Base-by-base conservation (phyloP, 78 protist genomes). In the Corallochytrium limacisporum region DNA sequence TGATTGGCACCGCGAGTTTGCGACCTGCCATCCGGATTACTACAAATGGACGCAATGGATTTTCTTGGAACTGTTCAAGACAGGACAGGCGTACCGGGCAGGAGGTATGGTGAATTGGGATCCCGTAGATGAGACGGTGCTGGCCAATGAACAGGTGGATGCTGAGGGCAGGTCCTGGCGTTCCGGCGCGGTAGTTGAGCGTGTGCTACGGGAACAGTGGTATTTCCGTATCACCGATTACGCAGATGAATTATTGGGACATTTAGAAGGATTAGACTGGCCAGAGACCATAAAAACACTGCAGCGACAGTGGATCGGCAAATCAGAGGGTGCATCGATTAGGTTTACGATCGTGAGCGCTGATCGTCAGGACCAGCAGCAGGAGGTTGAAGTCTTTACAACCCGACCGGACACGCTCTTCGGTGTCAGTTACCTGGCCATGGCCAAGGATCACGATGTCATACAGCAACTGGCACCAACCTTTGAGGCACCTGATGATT, bases 1-100 rank as follows among this genome's bases (percentile, higher is more conserved):
- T 26, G 84, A 82, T 47, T 87, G 88, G 88, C 57, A 79, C 28
- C 18, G 77, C 37, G 91, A 84, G 69, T 4, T 90, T 12, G 24
- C 81, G 4, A 90, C 95, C 3, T 81, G 87, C 46, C 65, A 59
- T 20, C 72, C 75, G 9, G 74, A 36, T 24, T 90, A 90, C 55
- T 86, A 84, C 75, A 65, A 75, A 12, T 85, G 93, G 91, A 88
- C 91, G 35, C 96, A 91, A 62, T 84, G 92, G 82, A 55, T 91
- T n/a, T 91, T 91, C 56, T 51, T 82, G 16, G 37, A 78, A 48
- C 61, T 91, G 18, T 79, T 33, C 49, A 28, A 62, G 49, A 2
- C 24, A 0, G 91, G 90, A 2, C 74, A 86, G 26, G 96, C 93
- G 12, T 83, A 79, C 32, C 80, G 75, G 26, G 50, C 61, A 42